Evolutionary conservation across 1,284 basidiomycete genomes (phyloP).

Genomic region (Irpex sp.): DNA sequence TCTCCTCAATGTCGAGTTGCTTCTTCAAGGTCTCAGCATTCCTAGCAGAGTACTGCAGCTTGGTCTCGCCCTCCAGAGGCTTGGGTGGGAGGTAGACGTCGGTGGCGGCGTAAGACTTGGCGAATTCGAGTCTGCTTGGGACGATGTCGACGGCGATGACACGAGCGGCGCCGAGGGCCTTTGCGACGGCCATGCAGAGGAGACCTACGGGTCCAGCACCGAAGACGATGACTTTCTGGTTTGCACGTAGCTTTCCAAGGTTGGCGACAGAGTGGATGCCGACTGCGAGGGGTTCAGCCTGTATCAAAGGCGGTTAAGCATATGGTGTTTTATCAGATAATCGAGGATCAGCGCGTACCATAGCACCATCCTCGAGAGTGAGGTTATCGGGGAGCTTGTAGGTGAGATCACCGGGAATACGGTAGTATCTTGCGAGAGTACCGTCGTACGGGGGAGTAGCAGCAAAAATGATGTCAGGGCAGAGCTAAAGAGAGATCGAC

Average conservation of each 20-base stretch:
- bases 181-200: constrained; percentile 90
- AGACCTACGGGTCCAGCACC: constrained; percentile 93
- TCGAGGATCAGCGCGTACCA: constrained; percentile 42
- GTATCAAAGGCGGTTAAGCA: background rate
- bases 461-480: constrained; percentile 78
- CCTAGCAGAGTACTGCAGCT: constrained; percentile 64
- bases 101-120: constrained; percentile 85
- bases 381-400: constrained; percentile 73
- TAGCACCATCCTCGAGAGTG: constrained; percentile 80
- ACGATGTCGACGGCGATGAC: constrained; percentile 88
- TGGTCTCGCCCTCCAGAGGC: constrained; percentile 61
- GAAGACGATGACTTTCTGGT: constrained; percentile 77
- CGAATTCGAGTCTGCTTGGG: constrained; percentile 80
- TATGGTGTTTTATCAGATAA: background rate
- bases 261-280: constrained; percentile 86
- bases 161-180: constrained; percentile 79
- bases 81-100: constrained; percentile 73
- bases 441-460: constrained; percentile 91
- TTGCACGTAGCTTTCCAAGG: constrained; percentile 70
- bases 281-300: constrained; percentile 95
- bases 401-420: constrained; percentile 69
- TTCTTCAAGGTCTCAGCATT: constrained; percentile 61
- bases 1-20: constrained; percentile 54
- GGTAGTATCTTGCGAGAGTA: constrained; percentile 81
- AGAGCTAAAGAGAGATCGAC: constrained; percentile 43